phyloP scores from a whole-genome alignment of 108 stramenopile genomes.

The Seminavis robusta region DNA sequence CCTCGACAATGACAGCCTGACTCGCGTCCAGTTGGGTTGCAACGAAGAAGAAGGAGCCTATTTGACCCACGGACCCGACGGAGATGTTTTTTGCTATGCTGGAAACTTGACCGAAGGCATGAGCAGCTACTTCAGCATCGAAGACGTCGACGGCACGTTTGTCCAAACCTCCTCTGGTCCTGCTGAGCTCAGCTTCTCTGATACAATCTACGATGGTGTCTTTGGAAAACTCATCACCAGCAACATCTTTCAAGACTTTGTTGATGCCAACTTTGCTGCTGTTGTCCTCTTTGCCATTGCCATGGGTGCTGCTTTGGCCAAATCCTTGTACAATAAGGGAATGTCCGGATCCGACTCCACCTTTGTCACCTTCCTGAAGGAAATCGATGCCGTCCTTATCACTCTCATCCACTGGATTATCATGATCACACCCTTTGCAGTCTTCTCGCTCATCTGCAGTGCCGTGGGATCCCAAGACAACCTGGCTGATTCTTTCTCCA shows the following conservation, averaged over 20 bases:
- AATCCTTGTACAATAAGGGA: not conserved
- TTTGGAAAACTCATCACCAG: constrained; percentile 10
- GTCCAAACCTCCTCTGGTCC: not conserved
- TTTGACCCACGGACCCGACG: constrained; percentile 29
- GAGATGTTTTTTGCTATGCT: constrained; percentile 27
- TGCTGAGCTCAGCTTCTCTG: constrained; percentile 13
- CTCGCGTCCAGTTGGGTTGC: not conserved
- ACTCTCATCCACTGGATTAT: constrained; percentile 30
- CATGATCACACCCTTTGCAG: constrained; percentile 23
- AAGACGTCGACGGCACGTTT: constrained; percentile 3
- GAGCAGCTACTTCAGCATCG: constrained; percentile 5
- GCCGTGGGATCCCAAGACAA: constrained; percentile 30
- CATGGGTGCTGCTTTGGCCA: constrained; percentile 17
- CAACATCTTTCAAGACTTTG: constrained; percentile 16
- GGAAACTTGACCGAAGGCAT: constrained; percentile 5
- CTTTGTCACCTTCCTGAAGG: constrained; percentile 14
- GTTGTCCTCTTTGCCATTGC: constrained; percentile 16
- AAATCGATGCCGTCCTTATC: constrained; percentile 28
- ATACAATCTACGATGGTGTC: constrained; percentile 22
- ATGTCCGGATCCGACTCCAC: not conserved
- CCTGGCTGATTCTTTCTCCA: constrained; percentile 6
- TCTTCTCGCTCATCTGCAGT: constrained; percentile 24
- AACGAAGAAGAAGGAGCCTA: constrained; percentile 8
- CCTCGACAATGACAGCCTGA: not conserved
- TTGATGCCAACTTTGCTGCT: constrained; percentile 15